Base-by-base conservation (phyloP, 2,329 filamentous ascomycete genomes). In the Fusarium sacchari region DNA sequence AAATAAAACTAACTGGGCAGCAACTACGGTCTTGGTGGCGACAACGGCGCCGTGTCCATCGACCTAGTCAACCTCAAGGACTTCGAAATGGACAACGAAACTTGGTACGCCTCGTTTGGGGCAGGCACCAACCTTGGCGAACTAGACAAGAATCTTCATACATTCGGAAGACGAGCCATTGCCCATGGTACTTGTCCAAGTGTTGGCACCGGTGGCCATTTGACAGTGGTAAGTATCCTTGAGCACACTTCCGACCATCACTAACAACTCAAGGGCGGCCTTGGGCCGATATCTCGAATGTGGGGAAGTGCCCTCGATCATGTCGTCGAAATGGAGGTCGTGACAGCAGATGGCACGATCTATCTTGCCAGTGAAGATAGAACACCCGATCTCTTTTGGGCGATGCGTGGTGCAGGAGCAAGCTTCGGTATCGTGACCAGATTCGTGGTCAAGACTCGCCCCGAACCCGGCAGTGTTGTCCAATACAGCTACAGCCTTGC, bases 111-210 rank as follows among this genome's bases (percentile, higher is more conserved):
- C 11, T 87, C 83, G 1, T 84, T 90, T 64, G 89, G 89, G 13
- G 83, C 86, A 8, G 90, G 89, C 5, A 84, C 83, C 39, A 82
- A 78, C n/a, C 84, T 91, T 1, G 84, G 85, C 7, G 84, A 89
- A 58, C 80, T 91, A 20, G 87, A 88, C 15, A 77, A 84, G 40
- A 80, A 82, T 46, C 81, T 91, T 15, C 85, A 88, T 63, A 77
- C 84, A 13, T 83, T 86, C 60, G 88, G 88, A 11, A 83, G 84
- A 34, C 84, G 89, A n/a, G 89, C 89, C 6, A 86, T 91, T 59
- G 83, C 89, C 1, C 89, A 91, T 61, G 89, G 89, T 15, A 87
- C 88, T 3, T 91, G 89, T 66, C 88, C 89, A 1, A 85, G 85
- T 11, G 88, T 91, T 17, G 89, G 89, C 11, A 84, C 89, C 15